phyloP scores from a whole-genome alignment of 164 flowering plant genomes.

The Stephania cephalantha region DNA sequence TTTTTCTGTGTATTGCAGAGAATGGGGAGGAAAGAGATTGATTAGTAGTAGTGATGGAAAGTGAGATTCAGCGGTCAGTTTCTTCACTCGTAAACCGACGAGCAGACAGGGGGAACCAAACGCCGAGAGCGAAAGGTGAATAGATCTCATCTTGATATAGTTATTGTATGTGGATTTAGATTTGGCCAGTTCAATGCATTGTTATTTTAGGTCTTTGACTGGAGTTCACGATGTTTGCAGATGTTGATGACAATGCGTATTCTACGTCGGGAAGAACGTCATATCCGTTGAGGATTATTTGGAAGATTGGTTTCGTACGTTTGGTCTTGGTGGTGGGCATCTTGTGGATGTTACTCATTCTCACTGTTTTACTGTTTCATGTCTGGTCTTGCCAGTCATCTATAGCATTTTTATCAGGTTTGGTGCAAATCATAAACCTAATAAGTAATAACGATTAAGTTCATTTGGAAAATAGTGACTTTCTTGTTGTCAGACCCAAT shows the following conservation, averaged over 20 bases:
- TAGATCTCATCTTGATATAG: neutral
- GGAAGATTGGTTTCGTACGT: conserved; percentile 75
- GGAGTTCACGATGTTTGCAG: conserved; percentile 25
- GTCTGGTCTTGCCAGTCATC: conserved; percentile 91
- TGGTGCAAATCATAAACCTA: neutral
- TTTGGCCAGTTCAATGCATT: neutral
- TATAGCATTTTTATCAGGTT: conserved; percentile 75
- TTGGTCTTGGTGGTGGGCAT: conserved; percentile 73
- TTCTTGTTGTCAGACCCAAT: neutral
- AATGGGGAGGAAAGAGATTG: neutral
- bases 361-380: conserved; percentile 64
- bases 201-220: neutral
- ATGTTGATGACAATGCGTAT: conserved; percentile 34
- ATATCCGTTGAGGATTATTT: conserved; percentile 51
- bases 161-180: neutral
- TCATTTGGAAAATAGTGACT: neutral
- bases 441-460: neutral
- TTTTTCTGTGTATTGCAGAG: neutral
- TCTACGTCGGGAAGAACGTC: conserved; percentile 27
- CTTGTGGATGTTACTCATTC: conserved; percentile 82
- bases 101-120: conserved; percentile 31
- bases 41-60: conserved; percentile 30
- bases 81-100: conserved; percentile 37
- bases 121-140: conserved; percentile 33
- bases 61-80: conserved; percentile 26